Percentiles rank a stretch among this genome's conserved stretches.
These are phyloP conservation scores for Tripterygium wilfordii DNA, from an alignment of 177 flowering plant genomes.

Conservation along the genomic window DNA sequence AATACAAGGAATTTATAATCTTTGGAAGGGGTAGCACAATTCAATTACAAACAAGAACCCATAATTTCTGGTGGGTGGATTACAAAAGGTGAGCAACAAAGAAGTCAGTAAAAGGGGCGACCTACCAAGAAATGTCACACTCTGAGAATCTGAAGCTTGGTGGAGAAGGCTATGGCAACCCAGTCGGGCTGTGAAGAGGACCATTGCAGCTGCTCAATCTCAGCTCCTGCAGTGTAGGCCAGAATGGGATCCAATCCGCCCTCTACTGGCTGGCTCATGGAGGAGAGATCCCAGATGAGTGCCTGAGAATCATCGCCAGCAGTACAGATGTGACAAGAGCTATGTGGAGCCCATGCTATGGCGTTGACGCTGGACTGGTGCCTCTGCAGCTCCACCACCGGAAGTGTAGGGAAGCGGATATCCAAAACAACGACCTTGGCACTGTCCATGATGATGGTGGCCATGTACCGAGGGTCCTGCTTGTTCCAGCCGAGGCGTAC, in stretches of 20 bases:
- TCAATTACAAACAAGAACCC: too few relatives aligned
- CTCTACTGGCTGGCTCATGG: slow-evolving; percentile 88
- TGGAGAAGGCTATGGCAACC: slow-evolving; percentile 90
- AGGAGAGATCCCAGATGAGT: slow-evolving; percentile 85
- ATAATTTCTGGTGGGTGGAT: too few relatives aligned
- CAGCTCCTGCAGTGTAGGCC: slow-evolving; percentile 89
- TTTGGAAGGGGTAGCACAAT: too few relatives aligned
- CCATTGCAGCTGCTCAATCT: slow-evolving; percentile 96
- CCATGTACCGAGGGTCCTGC: slow-evolving; percentile 92
- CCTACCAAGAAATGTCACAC: too few relatives aligned
- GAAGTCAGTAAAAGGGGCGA: too few relatives aligned
- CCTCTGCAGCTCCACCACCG: slow-evolving; percentile 88
- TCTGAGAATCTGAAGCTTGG: slow-evolving; percentile 90
- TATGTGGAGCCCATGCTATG: slow-evolving; percentile 96
- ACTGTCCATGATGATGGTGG: slow-evolving; percentile 95
- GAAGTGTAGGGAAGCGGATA: slow-evolving; percentile 81
- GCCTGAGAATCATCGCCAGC: slow-evolving; percentile 96
- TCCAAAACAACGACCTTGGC: slow-evolving; percentile 91
- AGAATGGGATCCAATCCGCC: slow-evolving; percentile 88
- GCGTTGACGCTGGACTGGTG: slow-evolving; percentile 93
- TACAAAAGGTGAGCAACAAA: too few relatives aligned
- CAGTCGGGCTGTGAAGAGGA: slow-evolving; percentile 92
- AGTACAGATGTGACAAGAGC: slow-evolving; percentile 88
- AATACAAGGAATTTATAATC: too few relatives aligned
- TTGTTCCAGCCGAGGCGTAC: slow-evolving; percentile 84